Evolutionary conservation across 331 rosid genomes (phyloP).

Genomic region (Quercus lobata): DNA sequence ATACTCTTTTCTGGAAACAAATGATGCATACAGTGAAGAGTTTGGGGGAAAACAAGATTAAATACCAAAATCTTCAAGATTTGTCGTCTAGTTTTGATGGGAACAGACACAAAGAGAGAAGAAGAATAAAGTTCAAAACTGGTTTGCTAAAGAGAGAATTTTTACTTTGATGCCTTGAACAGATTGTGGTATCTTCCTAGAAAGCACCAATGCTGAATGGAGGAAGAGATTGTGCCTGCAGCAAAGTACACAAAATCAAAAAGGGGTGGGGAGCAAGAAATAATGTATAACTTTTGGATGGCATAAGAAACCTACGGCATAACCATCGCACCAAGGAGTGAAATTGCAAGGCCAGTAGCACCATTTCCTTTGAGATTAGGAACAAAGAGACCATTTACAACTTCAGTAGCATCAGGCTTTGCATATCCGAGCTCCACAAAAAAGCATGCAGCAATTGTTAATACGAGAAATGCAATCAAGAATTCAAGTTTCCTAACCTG

Average conservation of each 20-base stretch:
- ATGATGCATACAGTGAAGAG: no score
- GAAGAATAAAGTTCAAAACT: background rate
- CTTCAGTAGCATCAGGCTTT: conserved; percentile 71
- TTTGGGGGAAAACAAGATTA: no score
- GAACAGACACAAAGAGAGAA: background rate
- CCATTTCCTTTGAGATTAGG: conserved; percentile 89
- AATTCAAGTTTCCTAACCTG: conserved; percentile 98
- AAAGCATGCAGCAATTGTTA: conserved; percentile 87
- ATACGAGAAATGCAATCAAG: conserved; percentile 79
- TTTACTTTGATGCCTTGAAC: conserved; percentile 70
- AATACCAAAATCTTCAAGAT: no score
- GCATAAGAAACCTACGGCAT: conserved; percentile 77
- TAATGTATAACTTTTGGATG: conserved; percentile 5
- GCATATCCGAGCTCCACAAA: conserved; percentile 91
- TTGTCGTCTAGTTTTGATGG: no score
- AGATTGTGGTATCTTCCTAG: conserved; percentile 90
- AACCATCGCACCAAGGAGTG: conserved; percentile 99
- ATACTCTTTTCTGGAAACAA: background rate
- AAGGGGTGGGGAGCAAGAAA: background rate
- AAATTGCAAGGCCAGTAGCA: conserved; percentile 95
- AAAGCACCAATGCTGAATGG: conserved; percentile 95
- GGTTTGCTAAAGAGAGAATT: conserved; percentile 13
- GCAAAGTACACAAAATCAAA: conserved; percentile 15
- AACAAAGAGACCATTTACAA: conserved; percentile 76
- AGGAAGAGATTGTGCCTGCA: conserved; percentile 96